A percentile compares a stretch with the other conserved stretches of the same genome.
Evolutionary conservation across 2,329 filamentous ascomycete species (phyloP).

Genomic region (Knufia fluminis): DNA sequence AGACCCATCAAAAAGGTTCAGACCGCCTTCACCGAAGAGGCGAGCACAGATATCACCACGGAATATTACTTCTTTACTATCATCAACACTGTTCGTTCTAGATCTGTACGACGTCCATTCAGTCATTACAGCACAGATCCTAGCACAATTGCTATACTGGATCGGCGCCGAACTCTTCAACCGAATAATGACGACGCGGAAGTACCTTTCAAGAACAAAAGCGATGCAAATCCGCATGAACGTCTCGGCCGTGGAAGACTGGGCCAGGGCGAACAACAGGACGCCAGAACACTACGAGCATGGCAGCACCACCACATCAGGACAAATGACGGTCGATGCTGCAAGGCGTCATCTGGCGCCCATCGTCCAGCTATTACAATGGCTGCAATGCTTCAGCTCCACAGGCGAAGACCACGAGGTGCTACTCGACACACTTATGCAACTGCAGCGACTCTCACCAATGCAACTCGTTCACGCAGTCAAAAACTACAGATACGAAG

Average conservation of each 20-base stretch:
- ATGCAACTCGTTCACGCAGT: conserved; percentile 87
- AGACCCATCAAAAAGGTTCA: conserved; percentile 78
- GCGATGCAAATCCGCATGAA: conserved; percentile 99
- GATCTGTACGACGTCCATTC: conserved; percentile 99
- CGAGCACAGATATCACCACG: conserved; percentile 84
- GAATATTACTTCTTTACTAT: conserved; percentile 90
- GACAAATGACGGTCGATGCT: conserved; percentile 78
- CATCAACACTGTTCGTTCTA: conserved; percentile 90
- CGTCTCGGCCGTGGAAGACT: conserved; percentile 87
- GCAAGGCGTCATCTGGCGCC: conserved; percentile 78
- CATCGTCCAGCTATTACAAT: conserved; percentile 87
- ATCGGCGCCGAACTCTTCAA: conserved; percentile 94
- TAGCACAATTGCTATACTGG: conserved; percentile 93
- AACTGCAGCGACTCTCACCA: conserved; percentile 73
- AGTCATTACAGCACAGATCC: conserved; percentile 83
- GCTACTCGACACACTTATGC: conserved; percentile 77
- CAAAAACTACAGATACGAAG: conserved; percentile 87
- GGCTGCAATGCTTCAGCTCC: conserved; percentile 96
- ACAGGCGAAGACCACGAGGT: conserved; percentile 84
- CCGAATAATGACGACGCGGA: conserved; percentile 89
- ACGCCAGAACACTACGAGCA: conserved; percentile 93
- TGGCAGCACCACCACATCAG: conserved; percentile 73
- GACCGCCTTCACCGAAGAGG: conserved; percentile 87
- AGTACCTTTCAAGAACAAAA: conserved; percentile 90
- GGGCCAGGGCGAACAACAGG: conserved; percentile 86